Percentiles rank a stretch among this genome's conserved stretches.
phyloP scores from a whole-genome alignment of 352 stramenopile genomes.

The Phytophthora europaea region DNA sequence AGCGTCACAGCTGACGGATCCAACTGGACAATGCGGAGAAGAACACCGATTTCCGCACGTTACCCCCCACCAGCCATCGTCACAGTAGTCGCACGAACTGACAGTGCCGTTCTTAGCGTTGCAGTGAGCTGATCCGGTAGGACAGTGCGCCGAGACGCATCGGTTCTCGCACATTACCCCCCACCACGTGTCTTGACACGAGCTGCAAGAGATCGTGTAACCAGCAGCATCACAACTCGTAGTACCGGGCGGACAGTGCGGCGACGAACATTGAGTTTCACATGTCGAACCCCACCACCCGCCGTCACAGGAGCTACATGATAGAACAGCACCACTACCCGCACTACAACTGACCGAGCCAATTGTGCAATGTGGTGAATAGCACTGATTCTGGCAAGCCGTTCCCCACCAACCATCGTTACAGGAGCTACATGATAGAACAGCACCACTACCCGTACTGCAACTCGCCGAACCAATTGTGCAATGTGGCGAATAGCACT shows the following conservation, averaged over 20 bases:
- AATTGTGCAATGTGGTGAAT: background rate
- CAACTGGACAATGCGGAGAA: background rate
- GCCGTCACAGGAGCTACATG: conserved; percentile 7
- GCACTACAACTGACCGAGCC: background rate
- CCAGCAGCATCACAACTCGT: background rate
- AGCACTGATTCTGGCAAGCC: conserved; percentile 5
- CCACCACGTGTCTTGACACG: background rate
- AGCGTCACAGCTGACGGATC: background rate
- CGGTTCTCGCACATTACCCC: conserved; percentile 3
- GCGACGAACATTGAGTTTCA: background rate
- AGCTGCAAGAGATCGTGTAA: background rate
- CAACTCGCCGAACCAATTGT: background rate
- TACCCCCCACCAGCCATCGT: background rate
- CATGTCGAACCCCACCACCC: background rate
- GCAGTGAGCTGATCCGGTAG: background rate
- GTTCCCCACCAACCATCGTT: conserved; percentile 10
- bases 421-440: background rate
- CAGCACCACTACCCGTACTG: background rate
- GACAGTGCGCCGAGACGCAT: conserved; percentile 1
- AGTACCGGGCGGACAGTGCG: background rate
- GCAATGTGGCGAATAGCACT: background rate
- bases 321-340: background rate
- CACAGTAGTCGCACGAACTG: background rate
- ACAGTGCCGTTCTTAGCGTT: background rate
- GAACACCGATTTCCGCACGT: background rate